Conservation (phyloP, 345 rosid species). For the Moricandia moricandioides region DNA sequence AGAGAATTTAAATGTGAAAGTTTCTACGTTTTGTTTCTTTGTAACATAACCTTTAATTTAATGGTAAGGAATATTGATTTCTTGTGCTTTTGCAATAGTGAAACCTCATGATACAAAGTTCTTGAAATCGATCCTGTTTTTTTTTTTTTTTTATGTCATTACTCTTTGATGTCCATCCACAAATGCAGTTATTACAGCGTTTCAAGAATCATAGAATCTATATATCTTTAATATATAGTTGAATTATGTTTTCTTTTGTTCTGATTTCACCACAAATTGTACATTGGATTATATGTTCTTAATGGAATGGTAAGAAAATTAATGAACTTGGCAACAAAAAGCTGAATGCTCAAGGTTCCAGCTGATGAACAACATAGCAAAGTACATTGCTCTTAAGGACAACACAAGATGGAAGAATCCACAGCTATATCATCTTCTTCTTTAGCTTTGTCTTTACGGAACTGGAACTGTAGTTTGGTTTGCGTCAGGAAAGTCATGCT, state of each 20-base stretch:
- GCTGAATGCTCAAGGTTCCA: too few species aligned
- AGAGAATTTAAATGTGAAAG: too few species aligned
- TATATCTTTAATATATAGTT: constrained; percentile 13
- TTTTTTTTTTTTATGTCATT: background rate
- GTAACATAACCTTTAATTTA: too few species aligned
- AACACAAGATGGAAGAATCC: too few species aligned
- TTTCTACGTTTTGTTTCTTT: too few species aligned
- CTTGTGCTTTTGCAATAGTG: background rate
- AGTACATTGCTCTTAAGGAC: background rate
- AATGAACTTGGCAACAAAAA: background rate
- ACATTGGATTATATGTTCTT: constrained; percentile 7
- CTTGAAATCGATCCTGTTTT: background rate
- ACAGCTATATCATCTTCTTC: too few species aligned
- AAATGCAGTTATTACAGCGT: background rate
- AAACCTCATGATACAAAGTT: background rate
- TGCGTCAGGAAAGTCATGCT: background rate
- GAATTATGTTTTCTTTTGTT: background rate
- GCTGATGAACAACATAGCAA: too few species aligned
- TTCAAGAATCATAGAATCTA: background rate
- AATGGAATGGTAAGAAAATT: background rate
- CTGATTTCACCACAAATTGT: background rate
- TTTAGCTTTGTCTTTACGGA: constrained; percentile 12
- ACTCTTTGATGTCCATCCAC: background rate
- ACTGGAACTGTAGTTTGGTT: constrained; percentile 41
- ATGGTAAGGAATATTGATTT: background rate